Evolutionary conservation across 352 stramenopile genomes (phyloP), one percentile per base, ranked within the genome.

Genomic region (Pilasporangium apinafurcum): DNA sequence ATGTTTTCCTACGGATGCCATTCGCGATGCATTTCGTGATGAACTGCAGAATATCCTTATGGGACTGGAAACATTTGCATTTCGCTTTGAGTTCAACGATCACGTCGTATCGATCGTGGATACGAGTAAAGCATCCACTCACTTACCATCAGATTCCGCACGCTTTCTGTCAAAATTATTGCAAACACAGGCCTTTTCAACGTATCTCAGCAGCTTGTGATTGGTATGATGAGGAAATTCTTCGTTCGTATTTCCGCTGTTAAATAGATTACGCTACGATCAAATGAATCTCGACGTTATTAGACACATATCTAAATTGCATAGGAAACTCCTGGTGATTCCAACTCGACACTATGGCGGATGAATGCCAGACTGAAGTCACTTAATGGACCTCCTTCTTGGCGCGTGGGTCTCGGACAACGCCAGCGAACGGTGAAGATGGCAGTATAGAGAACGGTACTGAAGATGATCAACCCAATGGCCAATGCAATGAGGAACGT

Each of bases 111-210:
- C 62, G 1, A 62, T 86, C 1, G 65, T 83, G n/a, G 73, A 83
- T 52, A 64, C 56, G 1, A 65, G 46, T 37, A 66, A 72, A 35
- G 53, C 59, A 32, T 62, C 43, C 12, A 49, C 42, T 26, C 41
- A 51, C 16, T 78, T 65, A 65, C 45, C 62, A 25, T 44, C 44
- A 9, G 65, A 83, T 22, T 48, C 60, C 1, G 53, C 49, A 16
- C 55, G 62, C 22, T 79, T 86, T 44, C 60, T 67, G 49, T 56
- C 62, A 8, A 40, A 59, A 22, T 37, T 86, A 30, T 53, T 83
- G 14, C 73, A 80, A 29, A 83, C 62, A 5, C 73, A 86, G 48
- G 73, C 73, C 6, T 69, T 81, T 39, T 83, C 73, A 4, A 66
- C 62, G n/a, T 60, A 72, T 22, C 44, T 72, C 5, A 60, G 56